Evolutionary conservation across 1,139 yeast genomes (phyloP).

Genomic region (Neolecta irregularis): DNA sequence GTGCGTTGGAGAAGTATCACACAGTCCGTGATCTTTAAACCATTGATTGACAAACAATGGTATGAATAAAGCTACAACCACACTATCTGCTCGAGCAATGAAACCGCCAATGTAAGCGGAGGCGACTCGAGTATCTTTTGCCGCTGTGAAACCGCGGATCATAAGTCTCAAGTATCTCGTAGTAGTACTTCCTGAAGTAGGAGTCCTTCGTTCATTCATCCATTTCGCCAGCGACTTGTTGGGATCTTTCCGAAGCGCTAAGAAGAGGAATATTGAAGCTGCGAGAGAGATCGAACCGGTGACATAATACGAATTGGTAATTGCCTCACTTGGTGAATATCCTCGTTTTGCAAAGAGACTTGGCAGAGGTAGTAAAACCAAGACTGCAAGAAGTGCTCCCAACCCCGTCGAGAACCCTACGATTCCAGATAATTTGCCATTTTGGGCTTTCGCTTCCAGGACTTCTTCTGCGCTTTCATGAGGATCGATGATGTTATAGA

Average conservation of each 20-base stretch:
- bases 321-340: conserved; percentile 28
- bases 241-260: conserved; percentile 36
- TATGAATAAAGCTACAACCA: conserved; percentile 44
- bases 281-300: conserved; percentile 33
- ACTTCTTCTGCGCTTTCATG: no score
- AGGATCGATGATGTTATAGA: conserved; percentile 35
- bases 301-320: conserved; percentile 35
- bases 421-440: conserved; percentile 44
- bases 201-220: conserved; percentile 13
- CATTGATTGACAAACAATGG: conserved; percentile 49
- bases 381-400: conserved; percentile 50
- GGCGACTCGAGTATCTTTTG: conserved; percentile 26
- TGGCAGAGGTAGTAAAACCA: conserved; percentile 30
- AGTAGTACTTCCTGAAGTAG: conserved; percentile 10
- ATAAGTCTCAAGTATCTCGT: conserved; percentile 29
- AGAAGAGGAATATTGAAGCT: conserved; percentile 28
- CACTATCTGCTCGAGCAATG: conserved; percentile 50
- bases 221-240: conserved; percentile 22
- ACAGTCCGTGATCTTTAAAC: conserved; percentile 36
- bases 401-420: conserved; percentile 50
- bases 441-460: conserved; percentile 21
- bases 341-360: conserved; percentile 26
- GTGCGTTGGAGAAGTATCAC: no score
- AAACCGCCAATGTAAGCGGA: conserved; percentile 49
- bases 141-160: conserved; percentile 32